Evolutionary conservation across 2,329 filamentous ascomycete genomes (phyloP).

Genomic region (Neophaeococcomyces aloes): DNA sequence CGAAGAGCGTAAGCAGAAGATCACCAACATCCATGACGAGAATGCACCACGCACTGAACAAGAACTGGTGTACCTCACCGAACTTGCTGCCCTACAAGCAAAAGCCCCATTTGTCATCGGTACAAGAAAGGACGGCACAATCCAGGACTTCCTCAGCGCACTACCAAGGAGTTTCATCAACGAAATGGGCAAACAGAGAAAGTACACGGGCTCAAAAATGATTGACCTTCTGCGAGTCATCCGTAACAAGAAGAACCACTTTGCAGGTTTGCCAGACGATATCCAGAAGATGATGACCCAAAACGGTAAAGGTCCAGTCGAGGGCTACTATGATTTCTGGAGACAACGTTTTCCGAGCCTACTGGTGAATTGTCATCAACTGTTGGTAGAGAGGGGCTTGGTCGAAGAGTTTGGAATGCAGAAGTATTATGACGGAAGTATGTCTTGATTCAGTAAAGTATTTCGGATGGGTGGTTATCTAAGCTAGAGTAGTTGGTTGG

Average conservation of each 20-base stretch:
- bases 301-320: conserved; percentile 23
- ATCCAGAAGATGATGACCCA: conserved; percentile 55
- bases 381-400: conserved; percentile 57
- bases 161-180: conserved; percentile 77
- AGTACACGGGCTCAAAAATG: conserved; percentile 76
- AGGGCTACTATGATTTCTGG: conserved; percentile 79
- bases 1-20: conserved; percentile 61
- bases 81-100: conserved; percentile 42
- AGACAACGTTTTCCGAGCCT: conserved; percentile 66
- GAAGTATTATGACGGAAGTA: conserved; percentile 49
- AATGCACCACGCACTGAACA: conserved; percentile 14
- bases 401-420: conserved; percentile 52
- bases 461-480: no score
- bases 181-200: conserved; percentile 83
- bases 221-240: conserved; percentile 80
- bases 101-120: conserved; percentile 39
- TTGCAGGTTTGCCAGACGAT: conserved; percentile 82
- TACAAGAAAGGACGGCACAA: conserved; percentile 36
- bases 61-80: conserved; percentile 22
- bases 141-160: conserved; percentile 64
- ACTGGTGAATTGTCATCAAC: conserved; percentile 66
- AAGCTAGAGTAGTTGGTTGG: no score
- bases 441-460: no score
- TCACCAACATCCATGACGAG: conserved; percentile 19
- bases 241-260: conserved; percentile 94